Evolutionary conservation across 2,329 filamentous ascomycete genomes (phyloP).

Genomic region (Colletotrichum sp.): DNA sequence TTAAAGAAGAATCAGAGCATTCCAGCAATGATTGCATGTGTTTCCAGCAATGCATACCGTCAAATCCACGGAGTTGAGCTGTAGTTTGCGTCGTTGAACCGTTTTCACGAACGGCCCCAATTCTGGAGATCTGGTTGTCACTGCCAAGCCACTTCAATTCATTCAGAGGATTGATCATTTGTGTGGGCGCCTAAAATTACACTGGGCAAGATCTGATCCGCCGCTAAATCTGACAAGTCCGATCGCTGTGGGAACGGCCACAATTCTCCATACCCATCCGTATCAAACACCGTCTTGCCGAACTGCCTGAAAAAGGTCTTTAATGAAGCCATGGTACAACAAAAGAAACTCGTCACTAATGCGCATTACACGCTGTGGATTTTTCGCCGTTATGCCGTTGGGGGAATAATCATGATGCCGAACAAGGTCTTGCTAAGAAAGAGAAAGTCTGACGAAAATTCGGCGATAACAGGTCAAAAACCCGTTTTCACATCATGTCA

Average conservation of each 20-base stretch:
- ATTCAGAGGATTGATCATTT: neutral
- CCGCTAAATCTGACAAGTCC: conserved; percentile 10
- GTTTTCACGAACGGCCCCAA: fast-evolving
- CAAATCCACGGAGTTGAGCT: neutral
- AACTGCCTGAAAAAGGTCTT: neutral
- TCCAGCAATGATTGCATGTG: fast-evolving
- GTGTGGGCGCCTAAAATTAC: conserved; percentile 10
- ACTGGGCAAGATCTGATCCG: conserved; percentile 1
- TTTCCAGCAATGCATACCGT: neutral
- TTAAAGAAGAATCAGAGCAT: neutral
- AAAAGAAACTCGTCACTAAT: conserved; percentile 12
- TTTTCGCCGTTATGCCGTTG: conserved; percentile 14
- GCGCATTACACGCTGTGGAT: neutral
- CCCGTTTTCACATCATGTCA: neutral
- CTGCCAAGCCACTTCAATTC: neutral
- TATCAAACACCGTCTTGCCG: neutral
- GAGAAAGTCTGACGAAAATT: neutral
- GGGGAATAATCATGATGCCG: neutral
- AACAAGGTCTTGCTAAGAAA: neutral
- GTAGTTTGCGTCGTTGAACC: fast-evolving
- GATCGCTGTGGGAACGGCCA: neutral
- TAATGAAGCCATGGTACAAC: neutral
- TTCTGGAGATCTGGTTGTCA: neutral
- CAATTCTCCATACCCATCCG: neutral
- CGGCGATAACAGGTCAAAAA: neutral